phyloP scores from a whole-genome alignment of 805 yeast species.

The Lipomyces yamadae region DNA sequence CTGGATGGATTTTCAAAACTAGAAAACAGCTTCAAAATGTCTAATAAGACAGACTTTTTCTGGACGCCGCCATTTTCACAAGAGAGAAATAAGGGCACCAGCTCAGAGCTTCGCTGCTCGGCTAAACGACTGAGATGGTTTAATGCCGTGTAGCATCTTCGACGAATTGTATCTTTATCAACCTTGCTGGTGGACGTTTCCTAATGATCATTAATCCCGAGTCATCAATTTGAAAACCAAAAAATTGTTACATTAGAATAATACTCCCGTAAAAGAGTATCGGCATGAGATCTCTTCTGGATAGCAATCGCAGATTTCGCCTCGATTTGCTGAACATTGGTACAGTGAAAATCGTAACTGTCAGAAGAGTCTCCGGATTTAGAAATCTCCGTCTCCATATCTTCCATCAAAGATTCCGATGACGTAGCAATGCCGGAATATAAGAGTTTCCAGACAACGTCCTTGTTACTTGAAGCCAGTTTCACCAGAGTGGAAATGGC shows the following conservation, averaged over 20 bases:
- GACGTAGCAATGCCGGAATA: conserved; percentile 15
- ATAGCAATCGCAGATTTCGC: conserved; percentile 4
- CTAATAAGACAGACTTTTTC: conserved; percentile 33
- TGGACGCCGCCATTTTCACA: conserved; percentile 30
- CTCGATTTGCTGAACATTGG: conserved; percentile 22
- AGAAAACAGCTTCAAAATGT: conserved; percentile 63
- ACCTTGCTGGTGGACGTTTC: conserved; percentile 7
- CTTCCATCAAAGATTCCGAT: background rate
- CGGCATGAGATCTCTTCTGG: conserved; percentile 2
- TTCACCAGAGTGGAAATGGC: conserved; percentile 64
- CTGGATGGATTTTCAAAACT: conserved; percentile 66
- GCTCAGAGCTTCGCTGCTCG: conserved; percentile 60
- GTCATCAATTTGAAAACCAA: background rate
- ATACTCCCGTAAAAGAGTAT: conserved; percentile 3
- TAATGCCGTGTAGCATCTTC: conserved; percentile 56
- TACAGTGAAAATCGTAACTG: conserved; percentile 20
- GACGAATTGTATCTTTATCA: conserved; percentile 16
- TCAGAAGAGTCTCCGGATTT: background rate
- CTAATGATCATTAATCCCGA: conserved; percentile 1
- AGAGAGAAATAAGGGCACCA: conserved; percentile 63
- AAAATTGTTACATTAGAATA: conserved; percentile 5
- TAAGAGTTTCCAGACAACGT: conserved; percentile 25
- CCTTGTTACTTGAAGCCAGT: conserved; percentile 46
- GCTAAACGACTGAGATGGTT: conserved; percentile 66
- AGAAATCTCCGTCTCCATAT: background rate